Evolutionary conservation across 768 basidiomycete genomes (phyloP), one percentile per base, ranked within the genome.

Genomic region (Mycena rebaudengoi): DNA sequence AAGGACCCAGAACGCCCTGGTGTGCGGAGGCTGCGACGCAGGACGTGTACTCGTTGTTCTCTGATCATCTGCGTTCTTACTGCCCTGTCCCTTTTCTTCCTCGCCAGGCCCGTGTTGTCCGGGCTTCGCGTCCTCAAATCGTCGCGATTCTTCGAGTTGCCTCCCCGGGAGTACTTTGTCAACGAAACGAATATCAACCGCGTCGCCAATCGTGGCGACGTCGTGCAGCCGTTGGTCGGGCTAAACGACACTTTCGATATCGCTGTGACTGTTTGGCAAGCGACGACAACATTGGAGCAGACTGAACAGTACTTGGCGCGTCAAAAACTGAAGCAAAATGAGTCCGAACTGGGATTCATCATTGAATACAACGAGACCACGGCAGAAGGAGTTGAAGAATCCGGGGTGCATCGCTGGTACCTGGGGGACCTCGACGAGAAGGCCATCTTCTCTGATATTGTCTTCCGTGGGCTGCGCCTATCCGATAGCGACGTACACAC

Each of bases 381-480:
- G n/a, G n/a, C n/a, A n/a, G n/a, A n/a, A n/a, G n/a, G n/a, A n/a
- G n/a, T n/a, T n/a, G n/a, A n/a, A n/a, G n/a, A n/a, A n/a, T n/a
- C n/a, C n/a, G n/a, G n/a, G n/a, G n/a, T n/a, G n/a, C n/a, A n/a
- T n/a, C n/a, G n/a, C n/a, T n/a, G n/a, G n/a, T n/a, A n/a, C n/a
- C n/a, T n/a, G n/a, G 4, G 3, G 2, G 20, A 12, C 7, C 2
- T n/a, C 16, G 21, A n/a, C 33, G 69, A 68, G 62, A 70, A 40
- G 7, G 48, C 60, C 12, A 64, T 74, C 4, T 79, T 69, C 40
- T 74, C 76, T 0, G 76, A 71, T 11, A 72, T 71, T 14, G 70
- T 78, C 0, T 77, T 78, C 44, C 65, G 60, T 4, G 73, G 70
- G 14, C 51, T 80, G 1, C 66, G 54, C 10, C 53, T 78, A 35